Conservation (phyloP, 805 yeast genomes). For the Metschnikowia arizonensis region DNA sequence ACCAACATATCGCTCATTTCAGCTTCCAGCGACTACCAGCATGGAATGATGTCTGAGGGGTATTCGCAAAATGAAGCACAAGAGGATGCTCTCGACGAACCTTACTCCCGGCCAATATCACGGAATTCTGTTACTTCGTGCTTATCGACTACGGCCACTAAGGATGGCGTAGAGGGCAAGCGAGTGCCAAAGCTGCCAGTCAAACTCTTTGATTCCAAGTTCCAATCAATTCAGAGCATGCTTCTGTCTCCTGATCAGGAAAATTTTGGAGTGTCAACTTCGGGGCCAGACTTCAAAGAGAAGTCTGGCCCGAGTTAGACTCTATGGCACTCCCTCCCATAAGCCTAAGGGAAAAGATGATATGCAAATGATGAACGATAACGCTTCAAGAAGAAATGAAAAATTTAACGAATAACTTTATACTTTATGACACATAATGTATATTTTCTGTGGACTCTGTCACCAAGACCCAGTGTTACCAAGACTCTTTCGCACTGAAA, state of each 20-base stretch:
- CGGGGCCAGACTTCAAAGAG: conserved; percentile 1
- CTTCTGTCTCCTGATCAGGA: not conserved
- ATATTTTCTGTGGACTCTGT: not conserved
- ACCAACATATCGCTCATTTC: conserved; percentile 27
- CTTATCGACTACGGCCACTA: conserved; percentile 68
- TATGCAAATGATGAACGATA: conserved; percentile 32
- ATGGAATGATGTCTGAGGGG: conserved; percentile 7
- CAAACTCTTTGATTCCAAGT: not conserved
- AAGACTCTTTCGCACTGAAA: conserved; percentile 5
- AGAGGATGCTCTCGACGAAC: conserved; percentile 16
- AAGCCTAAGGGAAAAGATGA: conserved; percentile 43
- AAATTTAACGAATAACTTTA: not conserved
- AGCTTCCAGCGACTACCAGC: conserved; percentile 26
- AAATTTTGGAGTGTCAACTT: not conserved
- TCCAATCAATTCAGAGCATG: not conserved
- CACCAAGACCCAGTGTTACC: not conserved
- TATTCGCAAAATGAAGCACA: conserved; percentile 8
- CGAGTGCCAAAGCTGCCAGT: conserved; percentile 37
- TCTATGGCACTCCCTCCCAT: conserved; percentile 32
- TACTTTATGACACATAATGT: not conserved
- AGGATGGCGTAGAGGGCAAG: conserved; percentile 69
- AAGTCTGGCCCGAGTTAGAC: conserved; percentile 7
- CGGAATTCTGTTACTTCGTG: conserved; percentile 63
- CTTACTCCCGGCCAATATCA: conserved; percentile 53
- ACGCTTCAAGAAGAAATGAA: not conserved